phyloP scores from a whole-genome alignment of 352 stramenopile genomes.

The Pythium vanterpoolii region DNA sequence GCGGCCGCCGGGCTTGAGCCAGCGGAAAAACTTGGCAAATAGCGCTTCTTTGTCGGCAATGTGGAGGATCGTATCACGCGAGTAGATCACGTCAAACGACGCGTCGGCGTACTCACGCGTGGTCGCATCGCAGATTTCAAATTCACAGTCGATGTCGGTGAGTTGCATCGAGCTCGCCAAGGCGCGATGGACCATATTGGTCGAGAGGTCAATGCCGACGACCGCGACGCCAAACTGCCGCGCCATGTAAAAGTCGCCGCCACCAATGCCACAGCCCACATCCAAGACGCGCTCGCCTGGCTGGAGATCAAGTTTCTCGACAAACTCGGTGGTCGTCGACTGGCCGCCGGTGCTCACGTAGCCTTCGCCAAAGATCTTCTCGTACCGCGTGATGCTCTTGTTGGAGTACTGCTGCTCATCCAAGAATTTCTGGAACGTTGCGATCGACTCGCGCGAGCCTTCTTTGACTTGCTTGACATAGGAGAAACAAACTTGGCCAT shows the following conservation, averaged over 20 bases:
- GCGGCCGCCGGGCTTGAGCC: constrained; percentile 60
- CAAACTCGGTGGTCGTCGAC: constrained; percentile 40
- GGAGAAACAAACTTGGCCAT: constrained; percentile 72
- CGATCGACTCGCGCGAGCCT: constrained; percentile 30
- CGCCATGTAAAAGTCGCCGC: constrained; percentile 72
- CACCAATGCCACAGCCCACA: constrained; percentile 77
- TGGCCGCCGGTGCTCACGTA: constrained; percentile 42
- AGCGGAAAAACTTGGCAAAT: constrained; percentile 62
- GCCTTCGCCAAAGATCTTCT: constrained; percentile 46
- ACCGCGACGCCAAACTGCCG: constrained; percentile 69
- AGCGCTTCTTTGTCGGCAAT: constrained; percentile 59
- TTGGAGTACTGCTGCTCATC: constrained; percentile 42
- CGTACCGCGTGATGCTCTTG: constrained; percentile 36
- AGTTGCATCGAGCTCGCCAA: constrained; percentile 23
- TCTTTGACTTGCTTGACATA: constrained; percentile 60
- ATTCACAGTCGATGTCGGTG: constrained; percentile 18
- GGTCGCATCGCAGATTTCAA: constrained; percentile 41
- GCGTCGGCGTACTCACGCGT: constrained; percentile 24
- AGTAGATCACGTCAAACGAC: constrained; percentile 61
- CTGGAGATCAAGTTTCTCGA: constrained; percentile 32
- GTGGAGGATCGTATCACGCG: constrained; percentile 73
- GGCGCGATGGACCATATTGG: constrained; percentile 39
- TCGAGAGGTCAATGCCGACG: constrained; percentile 37
- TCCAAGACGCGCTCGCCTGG: constrained; percentile 47
- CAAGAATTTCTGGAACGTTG: constrained; percentile 47